These are phyloP conservation scores for Neonectria magnoliae DNA, from an alignment of 2,329 filamentous ascomycete genomes.

Conservation along the genomic window DNA sequence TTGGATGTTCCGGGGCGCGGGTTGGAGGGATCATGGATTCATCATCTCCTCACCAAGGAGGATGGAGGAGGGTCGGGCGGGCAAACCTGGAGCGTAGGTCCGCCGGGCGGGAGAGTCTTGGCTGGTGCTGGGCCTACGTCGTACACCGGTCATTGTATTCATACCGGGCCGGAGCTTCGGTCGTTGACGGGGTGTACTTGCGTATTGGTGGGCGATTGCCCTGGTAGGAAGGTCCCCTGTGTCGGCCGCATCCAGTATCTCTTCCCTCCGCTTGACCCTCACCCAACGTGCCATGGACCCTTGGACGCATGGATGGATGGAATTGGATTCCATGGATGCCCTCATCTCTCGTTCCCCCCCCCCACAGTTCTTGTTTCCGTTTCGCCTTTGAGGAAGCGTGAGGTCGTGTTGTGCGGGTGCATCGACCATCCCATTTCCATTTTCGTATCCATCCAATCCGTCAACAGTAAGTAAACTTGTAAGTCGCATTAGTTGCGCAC, in stretches of 20 bases:
- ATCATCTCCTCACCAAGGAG: neutral
- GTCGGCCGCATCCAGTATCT: neutral
- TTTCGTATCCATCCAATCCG: neutral
- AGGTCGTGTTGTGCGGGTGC: too few relatives aligned
- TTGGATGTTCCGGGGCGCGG: neutral
- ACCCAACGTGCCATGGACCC: slow-evolving; percentile 8
- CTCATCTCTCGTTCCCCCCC: slow-evolving; percentile 9
- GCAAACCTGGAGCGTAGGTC: neutral
- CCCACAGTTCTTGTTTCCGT: neutral
- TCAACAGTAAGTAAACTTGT: neutral
- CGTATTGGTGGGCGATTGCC: slow-evolving; percentile 32
- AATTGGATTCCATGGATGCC: slow-evolving; percentile 21
- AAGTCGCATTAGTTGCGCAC: neutral
- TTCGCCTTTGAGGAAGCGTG: neutral
- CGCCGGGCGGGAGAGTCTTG: neutral
- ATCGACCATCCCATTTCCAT: neutral
- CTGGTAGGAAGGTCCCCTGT: slow-evolving; percentile 32
- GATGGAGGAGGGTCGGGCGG: neutral
- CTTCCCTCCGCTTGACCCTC: neutral
- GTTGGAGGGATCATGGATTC: neutral
- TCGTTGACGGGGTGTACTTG: slow-evolving; percentile 31
- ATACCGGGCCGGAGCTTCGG: slow-evolving; percentile 23
- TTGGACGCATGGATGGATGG: slow-evolving; percentile 6
- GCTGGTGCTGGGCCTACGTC: slow-evolving; percentile 3
- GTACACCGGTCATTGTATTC: neutral